A percentile compares a stretch with the other conserved stretches of the same genome.
These are phyloP conservation scores for Exophiala mesophila DNA, from an alignment of 2,329 filamentous ascomycete genomes.

Conservation along the genomic window DNA sequence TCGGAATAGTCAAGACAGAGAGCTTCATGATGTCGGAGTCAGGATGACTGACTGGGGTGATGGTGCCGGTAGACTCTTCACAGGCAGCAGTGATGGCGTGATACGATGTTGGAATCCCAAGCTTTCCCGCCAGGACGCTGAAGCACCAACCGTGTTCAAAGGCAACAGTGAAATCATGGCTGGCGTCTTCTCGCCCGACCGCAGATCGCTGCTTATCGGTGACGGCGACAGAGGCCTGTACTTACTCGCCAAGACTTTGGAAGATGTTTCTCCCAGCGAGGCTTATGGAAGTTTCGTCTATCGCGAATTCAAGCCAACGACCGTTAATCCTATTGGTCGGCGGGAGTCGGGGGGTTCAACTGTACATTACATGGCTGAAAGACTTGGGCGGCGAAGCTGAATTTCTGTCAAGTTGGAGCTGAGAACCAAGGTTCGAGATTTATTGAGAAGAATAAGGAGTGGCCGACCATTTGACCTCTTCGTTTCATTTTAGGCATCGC, in stretches of 20 bases:
- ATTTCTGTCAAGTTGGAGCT: too few relatives aligned
- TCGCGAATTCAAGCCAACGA: too few relatives aligned
- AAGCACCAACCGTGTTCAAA: conserved; percentile 47
- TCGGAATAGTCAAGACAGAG: conserved; percentile 35
- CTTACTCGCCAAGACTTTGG: conserved; percentile 42
- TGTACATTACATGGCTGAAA: too few relatives aligned
- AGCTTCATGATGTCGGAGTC: conserved; percentile 54
- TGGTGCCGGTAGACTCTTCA: conserved; percentile 50
- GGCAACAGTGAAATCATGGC: conserved; percentile 54
- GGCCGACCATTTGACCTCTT: too few relatives aligned
- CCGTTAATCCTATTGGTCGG: too few relatives aligned
- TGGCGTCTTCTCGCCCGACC: conserved; percentile 53
- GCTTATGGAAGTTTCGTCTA: too few relatives aligned
- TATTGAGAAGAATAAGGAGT: too few relatives aligned
- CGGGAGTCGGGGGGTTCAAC: too few relatives aligned
- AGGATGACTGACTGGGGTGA: conserved; percentile 55
- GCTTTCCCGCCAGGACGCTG: conserved; percentile 46
- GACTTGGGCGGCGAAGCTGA: too few relatives aligned
- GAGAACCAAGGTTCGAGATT: too few relatives aligned
- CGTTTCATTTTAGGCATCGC: too few relatives aligned
- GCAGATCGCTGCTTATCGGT: conserved; percentile 52
- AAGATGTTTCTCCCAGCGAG: too few relatives aligned
- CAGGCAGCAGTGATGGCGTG: conserved; percentile 57
- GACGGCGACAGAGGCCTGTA: conserved; percentile 54
- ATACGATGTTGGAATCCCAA: conserved; percentile 58